These are phyloP conservation scores for Euphorbia tirucalli DNA, from an alignment of 345 rosid species.

Conservation along the genomic window DNA sequence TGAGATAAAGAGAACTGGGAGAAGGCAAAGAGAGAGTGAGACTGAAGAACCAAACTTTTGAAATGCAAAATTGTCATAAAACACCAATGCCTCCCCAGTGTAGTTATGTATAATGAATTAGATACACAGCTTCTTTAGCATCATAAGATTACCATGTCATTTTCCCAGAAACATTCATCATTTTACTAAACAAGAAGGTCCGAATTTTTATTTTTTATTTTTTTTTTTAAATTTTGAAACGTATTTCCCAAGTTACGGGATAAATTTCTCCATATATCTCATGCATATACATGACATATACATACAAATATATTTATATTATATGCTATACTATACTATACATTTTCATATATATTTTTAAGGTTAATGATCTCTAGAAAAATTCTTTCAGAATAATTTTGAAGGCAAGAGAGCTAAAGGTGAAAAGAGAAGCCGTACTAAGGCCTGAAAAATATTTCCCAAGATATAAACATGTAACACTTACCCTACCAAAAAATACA, in stretches of 20 bases:
- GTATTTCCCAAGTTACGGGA: not conserved
- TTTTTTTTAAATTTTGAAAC: too few species aligned
- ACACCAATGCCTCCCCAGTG: not conserved
- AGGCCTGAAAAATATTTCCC: not conserved
- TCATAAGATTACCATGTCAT: not conserved
- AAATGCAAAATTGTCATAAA: constrained; percentile 11
- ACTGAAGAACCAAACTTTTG: constrained; percentile 1
- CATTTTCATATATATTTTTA: too few species aligned
- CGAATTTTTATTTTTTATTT: not conserved
- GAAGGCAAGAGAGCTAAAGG: not conserved
- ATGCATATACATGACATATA: not conserved
- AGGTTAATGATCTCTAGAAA: not conserved
- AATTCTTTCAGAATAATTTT: not conserved
- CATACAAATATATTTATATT: not conserved
- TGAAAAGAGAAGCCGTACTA: not conserved
- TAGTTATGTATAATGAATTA: not conserved
- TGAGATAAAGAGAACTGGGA: not conserved
- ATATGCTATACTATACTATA: not conserved
- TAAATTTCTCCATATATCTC: not conserved
- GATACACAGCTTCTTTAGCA: not conserved
- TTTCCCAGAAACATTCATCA: not conserved
- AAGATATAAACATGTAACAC: not conserved
- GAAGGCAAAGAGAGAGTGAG: not conserved
- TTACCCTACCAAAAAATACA: not conserved
- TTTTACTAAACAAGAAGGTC: not conserved